Conservation (phyloP, 805 yeast genomes). For the Lipomyces chichibuensis region DNA sequence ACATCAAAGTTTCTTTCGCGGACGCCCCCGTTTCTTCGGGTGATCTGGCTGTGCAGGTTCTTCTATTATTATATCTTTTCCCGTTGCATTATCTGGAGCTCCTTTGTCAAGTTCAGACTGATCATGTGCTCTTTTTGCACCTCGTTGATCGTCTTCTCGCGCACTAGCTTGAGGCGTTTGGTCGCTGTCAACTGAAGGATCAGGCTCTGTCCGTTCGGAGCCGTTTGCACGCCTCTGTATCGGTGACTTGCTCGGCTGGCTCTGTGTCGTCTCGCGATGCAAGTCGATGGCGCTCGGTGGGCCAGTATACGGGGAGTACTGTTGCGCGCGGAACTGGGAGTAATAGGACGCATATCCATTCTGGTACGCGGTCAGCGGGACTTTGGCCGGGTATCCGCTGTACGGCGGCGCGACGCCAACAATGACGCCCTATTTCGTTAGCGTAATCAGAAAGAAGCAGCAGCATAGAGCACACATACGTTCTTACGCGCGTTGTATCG, state of each 20-base stretch:
- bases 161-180: not conserved
- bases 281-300: not conserved
- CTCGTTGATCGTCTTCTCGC: not conserved
- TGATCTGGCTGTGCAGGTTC: not conserved
- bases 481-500: not conserved
- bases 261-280: not conserved
- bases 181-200: not conserved
- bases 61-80: not conserved
- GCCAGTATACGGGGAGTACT: not conserved
- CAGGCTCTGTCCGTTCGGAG: not conserved
- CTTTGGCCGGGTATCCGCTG: slow-evolving; percentile 20
- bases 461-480: not conserved
- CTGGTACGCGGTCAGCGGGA: slow-evolving; percentile 19
- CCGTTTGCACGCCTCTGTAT: not conserved
- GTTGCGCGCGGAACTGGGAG: slow-evolving; percentile 16
- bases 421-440: slow-evolving; percentile 8
- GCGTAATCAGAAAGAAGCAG: no score
- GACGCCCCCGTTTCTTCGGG: not conserved
- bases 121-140: not conserved
- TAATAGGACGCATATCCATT: slow-evolving; percentile 22
- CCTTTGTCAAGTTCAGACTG: not conserved
- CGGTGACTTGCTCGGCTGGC: not conserved
- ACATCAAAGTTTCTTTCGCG: not conserved
- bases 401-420: slow-evolving; percentile 14
- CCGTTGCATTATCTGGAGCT: not conserved